A percentile compares a stretch with the other conserved stretches of the same genome.
phyloP scores from a whole-genome alignment of 2,329 filamentous ascomycete genomes.

The Penicillium sp. region DNA sequence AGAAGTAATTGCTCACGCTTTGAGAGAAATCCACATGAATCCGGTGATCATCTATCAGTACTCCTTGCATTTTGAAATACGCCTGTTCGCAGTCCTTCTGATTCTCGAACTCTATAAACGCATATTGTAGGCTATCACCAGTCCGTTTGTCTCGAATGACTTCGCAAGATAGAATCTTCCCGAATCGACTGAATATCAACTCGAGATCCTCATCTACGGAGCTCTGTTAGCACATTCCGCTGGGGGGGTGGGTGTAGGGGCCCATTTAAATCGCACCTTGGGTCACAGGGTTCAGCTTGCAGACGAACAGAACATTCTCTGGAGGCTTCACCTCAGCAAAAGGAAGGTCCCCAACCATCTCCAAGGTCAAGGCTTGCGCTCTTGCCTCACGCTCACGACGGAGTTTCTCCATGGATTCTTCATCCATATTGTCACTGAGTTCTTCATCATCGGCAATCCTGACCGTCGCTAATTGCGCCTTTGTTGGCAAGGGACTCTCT shows the following conservation, averaged over 20 bases:
- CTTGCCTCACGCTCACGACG: constrained; percentile 88
- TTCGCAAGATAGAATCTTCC: constrained; percentile 92
- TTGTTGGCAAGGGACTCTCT: constrained; percentile 78
- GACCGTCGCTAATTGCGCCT: constrained; percentile 86
- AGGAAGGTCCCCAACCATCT: constrained; percentile 96
- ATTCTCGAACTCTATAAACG: constrained; percentile 95
- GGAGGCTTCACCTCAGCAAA: constrained; percentile 97
- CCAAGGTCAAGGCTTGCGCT: constrained; percentile 90
- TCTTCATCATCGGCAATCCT: constrained; percentile 90
- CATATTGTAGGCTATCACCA: constrained; percentile 93
- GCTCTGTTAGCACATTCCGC: not conserved
- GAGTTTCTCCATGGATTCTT: constrained; percentile 77
- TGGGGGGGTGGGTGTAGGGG: not conserved
- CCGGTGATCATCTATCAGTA: constrained; percentile 93
- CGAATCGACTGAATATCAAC: constrained; percentile 95
- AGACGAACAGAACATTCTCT: constrained; percentile 96
- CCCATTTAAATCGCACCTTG: constrained; percentile 55
- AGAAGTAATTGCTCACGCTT: constrained; percentile 65
- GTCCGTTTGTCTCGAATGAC: constrained; percentile 94
- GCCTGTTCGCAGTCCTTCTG: constrained; percentile 92
- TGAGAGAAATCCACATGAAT: constrained; percentile 99
- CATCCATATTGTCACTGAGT: constrained; percentile 76
- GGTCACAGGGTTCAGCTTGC: constrained; percentile 97
- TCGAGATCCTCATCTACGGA: constrained; percentile 83
- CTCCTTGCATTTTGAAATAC: constrained; percentile 98